Evolutionary conservation across 1,284 basidiomycete species (phyloP).

Genomic region (Rhizoctonia solani): DNA sequence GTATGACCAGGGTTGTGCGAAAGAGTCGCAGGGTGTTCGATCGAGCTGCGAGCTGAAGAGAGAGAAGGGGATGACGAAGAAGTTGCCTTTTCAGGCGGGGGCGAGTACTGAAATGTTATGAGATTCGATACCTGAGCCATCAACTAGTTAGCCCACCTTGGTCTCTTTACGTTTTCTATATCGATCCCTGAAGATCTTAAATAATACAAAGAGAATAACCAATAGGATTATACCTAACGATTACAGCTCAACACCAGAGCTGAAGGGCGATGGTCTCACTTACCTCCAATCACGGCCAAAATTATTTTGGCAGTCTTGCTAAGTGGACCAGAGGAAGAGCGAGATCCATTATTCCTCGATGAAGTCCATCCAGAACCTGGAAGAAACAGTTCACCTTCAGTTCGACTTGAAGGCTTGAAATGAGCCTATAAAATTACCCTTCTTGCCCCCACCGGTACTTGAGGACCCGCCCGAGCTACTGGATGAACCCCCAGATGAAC

Average conservation of each 20-base stretch:
- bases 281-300: constrained; percentile 15
- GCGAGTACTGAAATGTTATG: too few relatives aligned
- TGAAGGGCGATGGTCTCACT: not conserved
- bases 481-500: constrained; percentile 11
- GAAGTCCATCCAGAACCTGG: constrained; percentile 32
- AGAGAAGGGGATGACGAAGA: not conserved
- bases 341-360: constrained; percentile 13
- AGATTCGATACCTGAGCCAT: too few relatives aligned
- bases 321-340: constrained; percentile 13
- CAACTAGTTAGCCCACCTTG: not conserved
- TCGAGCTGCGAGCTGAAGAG: constrained; percentile 15
- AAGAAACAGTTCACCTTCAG: not conserved
- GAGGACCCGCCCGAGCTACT: not conserved
- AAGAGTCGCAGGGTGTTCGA: constrained; percentile 5
- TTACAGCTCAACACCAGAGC: not conserved
- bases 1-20: constrained; percentile 31
- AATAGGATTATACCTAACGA: constrained; percentile 1
- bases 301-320: constrained; percentile 28
- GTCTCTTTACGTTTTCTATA: not conserved
- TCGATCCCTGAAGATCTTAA: not conserved
- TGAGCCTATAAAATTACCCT: not conserved
- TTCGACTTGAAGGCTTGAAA: not conserved
- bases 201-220: constrained; percentile 1
- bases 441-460: not conserved
- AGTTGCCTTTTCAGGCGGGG: too few relatives aligned